Conservation (phyloP, 495 filamentous ascomycete species). For the Aspergillus nanangensis region DNA sequence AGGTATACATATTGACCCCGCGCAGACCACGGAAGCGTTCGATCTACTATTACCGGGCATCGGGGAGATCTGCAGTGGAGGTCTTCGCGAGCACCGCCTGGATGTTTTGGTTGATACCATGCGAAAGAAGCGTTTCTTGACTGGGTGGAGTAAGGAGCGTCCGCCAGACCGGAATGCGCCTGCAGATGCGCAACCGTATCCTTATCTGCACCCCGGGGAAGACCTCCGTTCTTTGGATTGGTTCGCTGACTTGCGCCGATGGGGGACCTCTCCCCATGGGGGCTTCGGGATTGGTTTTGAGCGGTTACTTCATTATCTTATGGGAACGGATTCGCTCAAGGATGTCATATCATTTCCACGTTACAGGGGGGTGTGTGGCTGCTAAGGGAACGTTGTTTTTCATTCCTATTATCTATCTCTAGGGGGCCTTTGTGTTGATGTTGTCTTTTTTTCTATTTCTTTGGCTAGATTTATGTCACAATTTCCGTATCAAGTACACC, state of each 20-base stretch:
- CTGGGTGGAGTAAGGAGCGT: neutral
- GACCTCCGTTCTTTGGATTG: neutral
- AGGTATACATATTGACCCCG: neutral
- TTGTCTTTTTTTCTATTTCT: too few species aligned
- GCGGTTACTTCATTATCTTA: neutral
- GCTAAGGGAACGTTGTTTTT: too few species aligned
- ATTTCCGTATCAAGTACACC: too few species aligned
- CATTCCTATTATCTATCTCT: too few species aligned
- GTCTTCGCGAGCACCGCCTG: neutral
- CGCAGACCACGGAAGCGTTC: neutral
- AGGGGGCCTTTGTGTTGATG: too few species aligned
- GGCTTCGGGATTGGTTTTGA: neutral
- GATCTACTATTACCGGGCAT: neutral
- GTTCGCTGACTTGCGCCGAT: constrained; percentile 1
- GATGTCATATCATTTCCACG: neutral
- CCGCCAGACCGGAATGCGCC: neutral
- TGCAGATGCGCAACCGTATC: neutral
- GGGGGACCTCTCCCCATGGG: constrained; percentile 1
- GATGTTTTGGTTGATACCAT: constrained; percentile 1
- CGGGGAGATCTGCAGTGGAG: constrained; percentile 1
- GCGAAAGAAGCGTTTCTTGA: neutral
- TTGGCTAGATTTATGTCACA: too few species aligned
- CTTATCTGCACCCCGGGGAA: neutral
- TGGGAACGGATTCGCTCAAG: neutral
- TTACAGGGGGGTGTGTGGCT: neutral